These are phyloP conservation scores for Harringtonia aguacate DNA, from an alignment of 2,329 filamentous ascomycete genomes.

Conservation along the genomic window DNA sequence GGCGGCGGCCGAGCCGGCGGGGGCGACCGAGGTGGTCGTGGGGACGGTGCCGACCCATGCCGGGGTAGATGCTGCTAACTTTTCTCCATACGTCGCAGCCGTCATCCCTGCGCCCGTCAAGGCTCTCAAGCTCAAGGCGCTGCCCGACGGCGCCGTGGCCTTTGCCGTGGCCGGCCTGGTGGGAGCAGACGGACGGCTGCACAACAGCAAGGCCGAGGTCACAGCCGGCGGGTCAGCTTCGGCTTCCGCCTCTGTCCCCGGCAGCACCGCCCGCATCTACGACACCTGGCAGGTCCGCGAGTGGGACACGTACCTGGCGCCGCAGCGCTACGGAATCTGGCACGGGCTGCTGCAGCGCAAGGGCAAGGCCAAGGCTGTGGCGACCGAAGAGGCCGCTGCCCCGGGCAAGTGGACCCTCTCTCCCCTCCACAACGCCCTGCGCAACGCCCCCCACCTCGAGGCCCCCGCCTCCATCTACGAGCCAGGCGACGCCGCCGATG, in stretches of 20 bases:
- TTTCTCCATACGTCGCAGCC: constrained; percentile 15
- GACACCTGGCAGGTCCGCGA: constrained; percentile 21
- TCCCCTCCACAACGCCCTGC: constrained; percentile 22
- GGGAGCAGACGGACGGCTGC: constrained; percentile 19
- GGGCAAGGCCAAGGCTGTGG: not conserved
- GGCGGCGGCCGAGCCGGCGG: constrained; percentile 13
- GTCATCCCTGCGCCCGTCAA: constrained; percentile 22
- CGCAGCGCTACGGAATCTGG: constrained; percentile 25
- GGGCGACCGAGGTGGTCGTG: constrained; percentile 21
- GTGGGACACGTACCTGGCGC: constrained; percentile 21
- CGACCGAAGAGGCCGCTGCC: not conserved
- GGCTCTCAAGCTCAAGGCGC: constrained; percentile 21
- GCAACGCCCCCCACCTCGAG: constrained; percentile 18
- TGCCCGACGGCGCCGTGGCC: constrained; percentile 22
- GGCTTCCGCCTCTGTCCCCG: too few relatives aligned
- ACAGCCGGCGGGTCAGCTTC: not conserved
- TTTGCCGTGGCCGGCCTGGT: constrained; percentile 24
- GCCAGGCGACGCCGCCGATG: constrained; percentile 10
- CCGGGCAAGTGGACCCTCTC: constrained; percentile 18
- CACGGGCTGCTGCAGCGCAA: constrained; percentile 21
- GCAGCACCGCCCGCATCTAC: constrained; percentile 21
- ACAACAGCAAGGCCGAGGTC: constrained; percentile 13
- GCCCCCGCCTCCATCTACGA: constrained; percentile 19
- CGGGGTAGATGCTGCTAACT: not conserved
- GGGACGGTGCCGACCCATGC: constrained; percentile 6